Percentiles rank a stretch among this genome's conserved stretches.
phyloP scores from a whole-genome alignment of 2,329 filamentous ascomycete species.

The Sphaerulina musiva region DNA sequence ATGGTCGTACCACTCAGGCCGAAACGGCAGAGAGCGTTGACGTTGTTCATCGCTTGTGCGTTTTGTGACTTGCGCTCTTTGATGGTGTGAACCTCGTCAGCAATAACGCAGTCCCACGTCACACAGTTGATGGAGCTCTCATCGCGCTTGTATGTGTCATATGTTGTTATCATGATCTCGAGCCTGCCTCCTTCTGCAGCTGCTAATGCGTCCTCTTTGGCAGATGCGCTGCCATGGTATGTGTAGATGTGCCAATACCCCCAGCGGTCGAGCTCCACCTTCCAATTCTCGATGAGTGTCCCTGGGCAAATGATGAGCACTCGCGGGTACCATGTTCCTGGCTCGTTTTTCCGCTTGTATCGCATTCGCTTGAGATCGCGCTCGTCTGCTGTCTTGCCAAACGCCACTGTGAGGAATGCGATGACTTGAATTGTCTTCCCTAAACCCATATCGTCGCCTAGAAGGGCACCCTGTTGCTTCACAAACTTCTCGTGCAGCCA shows the following conservation, averaged over 20 bases:
- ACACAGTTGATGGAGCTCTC: slow-evolving; percentile 73
- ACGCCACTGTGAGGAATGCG: slow-evolving; percentile 82
- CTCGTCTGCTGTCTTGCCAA: slow-evolving; percentile 88
- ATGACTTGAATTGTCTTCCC: slow-evolving; percentile 97
- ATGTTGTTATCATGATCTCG: slow-evolving; percentile 93
- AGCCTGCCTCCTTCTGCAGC: slow-evolving; percentile 68
- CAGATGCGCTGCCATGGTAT: slow-evolving; percentile 57
- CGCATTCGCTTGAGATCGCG: slow-evolving; percentile 81
- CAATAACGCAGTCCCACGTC: slow-evolving; percentile 88
- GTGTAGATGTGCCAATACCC: slow-evolving; percentile 89
- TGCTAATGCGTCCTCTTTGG: slow-evolving; percentile 46
- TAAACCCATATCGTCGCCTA: slow-evolving; percentile 95
- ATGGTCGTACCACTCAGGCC: slow-evolving; percentile 93
- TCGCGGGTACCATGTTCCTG: slow-evolving; percentile 69
- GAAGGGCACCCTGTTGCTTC: slow-evolving; percentile 80
- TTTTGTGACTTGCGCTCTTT: slow-evolving; percentile 73
- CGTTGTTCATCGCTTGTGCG: slow-evolving; percentile 77
- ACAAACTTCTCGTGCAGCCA: slow-evolving; percentile 88
- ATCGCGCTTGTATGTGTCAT: slow-evolving; percentile 75
- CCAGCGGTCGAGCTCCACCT: slow-evolving; percentile 77
- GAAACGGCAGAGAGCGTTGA: slow-evolving; percentile 88
- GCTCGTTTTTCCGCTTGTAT: slow-evolving; percentile 61
- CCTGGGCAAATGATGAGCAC: slow-evolving; percentile 84
- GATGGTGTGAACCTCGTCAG: slow-evolving; percentile 86
- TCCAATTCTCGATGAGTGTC: slow-evolving; percentile 85